Evolutionary conservation across 2,329 filamentous ascomycete species (phyloP).

Genomic region (Aspergillus pseudoterreus): DNA sequence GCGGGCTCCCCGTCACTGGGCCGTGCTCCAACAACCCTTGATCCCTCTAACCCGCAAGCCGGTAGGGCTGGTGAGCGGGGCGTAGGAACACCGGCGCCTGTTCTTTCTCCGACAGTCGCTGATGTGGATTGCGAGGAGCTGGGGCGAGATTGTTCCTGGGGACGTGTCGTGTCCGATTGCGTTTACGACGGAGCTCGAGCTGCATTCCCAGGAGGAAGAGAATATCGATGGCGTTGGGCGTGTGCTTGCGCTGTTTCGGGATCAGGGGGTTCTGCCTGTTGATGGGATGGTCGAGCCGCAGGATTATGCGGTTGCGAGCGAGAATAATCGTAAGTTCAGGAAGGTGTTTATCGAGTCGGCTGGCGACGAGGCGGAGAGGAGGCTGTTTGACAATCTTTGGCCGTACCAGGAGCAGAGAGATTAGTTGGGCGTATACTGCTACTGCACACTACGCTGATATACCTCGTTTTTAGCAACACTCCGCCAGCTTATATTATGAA

Average conservation of each 20-base stretch:
- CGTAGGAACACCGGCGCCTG: conserved; percentile 30
- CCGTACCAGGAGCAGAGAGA: neutral
- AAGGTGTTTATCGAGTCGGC: neutral
- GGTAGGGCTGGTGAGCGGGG: conserved; percentile 27
- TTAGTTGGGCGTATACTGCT: neutral
- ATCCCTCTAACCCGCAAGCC: conserved; percentile 25
- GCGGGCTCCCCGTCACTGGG: conserved; percentile 26
- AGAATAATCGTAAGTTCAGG: neutral
- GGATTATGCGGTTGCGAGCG: neutral
- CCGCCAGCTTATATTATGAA: no score
- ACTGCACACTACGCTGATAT: no score
- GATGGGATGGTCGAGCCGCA: neutral
- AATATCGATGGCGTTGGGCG: conserved; percentile 28
- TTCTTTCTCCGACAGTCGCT: conserved; percentile 32
- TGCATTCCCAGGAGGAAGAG: conserved; percentile 26
- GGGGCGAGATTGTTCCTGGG: conserved; percentile 16
- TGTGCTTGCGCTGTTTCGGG: conserved; percentile 12
- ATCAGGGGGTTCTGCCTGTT: neutral
- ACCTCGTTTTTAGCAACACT: no score
- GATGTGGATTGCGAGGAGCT: conserved; percentile 19
- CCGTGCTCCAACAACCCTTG: conserved; percentile 17
- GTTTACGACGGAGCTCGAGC: conserved; percentile 18
- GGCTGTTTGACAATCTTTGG: neutral
- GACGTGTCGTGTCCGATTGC: conserved; percentile 18
- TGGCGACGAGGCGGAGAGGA: neutral